These are phyloP conservation scores for Cyclotella sp. DNA, from an alignment of 108 stramenopile genomes.

Conservation along the genomic window DNA sequence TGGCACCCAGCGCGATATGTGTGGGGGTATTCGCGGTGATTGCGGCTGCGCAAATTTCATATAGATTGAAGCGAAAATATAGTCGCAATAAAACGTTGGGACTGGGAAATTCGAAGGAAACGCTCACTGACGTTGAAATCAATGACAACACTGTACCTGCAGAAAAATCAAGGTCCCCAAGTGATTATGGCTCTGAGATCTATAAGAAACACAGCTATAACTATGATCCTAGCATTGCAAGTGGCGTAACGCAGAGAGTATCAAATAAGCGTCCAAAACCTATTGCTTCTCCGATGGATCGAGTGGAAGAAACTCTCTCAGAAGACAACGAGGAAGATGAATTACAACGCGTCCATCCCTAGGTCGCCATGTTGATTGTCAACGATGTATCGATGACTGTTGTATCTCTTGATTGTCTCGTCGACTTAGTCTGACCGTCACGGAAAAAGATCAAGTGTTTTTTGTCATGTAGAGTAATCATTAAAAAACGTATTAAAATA, in stretches of 20 bases:
- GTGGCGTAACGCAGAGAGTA: background rate
- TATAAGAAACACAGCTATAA: background rate
- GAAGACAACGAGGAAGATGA: slow-evolving; percentile 10
- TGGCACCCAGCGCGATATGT: background rate
- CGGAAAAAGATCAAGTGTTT: too few species aligned
- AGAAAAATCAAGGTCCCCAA: background rate
- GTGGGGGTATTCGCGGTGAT: background rate
- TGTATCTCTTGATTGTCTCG: too few species aligned
- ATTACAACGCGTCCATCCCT: background rate
- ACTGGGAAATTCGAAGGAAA: background rate
- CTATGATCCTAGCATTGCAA: slow-evolving; percentile 8
- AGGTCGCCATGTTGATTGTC: background rate
- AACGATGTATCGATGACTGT: background rate
- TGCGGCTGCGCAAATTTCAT: background rate
- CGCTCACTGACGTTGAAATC: background rate
- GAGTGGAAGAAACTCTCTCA: slow-evolving; percentile 6
- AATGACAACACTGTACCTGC: background rate
- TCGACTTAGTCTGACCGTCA: too few species aligned
- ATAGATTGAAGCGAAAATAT: background rate
- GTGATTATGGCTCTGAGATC: background rate
- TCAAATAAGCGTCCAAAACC: slow-evolving; percentile 10
- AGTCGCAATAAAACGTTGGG: background rate
- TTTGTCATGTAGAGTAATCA: too few species aligned
- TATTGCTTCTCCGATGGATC: background rate
- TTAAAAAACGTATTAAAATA: too few species aligned